Percentiles rank a stretch among this genome's conserved stretches.
Conservation (phyloP, 257 asterid species). For the Nicotiana undulata region DNA sequence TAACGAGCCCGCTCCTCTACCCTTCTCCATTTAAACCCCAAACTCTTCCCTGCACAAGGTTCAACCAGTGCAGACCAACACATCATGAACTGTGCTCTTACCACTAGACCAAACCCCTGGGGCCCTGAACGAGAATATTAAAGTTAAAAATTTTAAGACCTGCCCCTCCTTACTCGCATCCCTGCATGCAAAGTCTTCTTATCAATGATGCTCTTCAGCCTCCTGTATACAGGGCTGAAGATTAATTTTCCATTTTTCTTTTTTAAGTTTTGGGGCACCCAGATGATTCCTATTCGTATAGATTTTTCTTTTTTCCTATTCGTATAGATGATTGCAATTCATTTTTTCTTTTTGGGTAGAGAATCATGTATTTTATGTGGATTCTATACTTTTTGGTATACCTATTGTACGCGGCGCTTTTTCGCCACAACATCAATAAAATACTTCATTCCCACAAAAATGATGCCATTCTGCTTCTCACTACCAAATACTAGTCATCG, state of each 20-base stretch:
- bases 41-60: background rate
- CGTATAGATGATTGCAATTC: background rate
- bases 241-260: background rate
- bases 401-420: background rate
- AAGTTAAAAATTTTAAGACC: background rate
- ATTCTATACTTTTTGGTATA: background rate
- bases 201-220: background rate
- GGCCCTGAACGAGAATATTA: background rate
- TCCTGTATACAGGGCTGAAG: background rate
- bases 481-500: background rate
- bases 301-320: background rate
- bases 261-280: background rate
- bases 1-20: background rate
- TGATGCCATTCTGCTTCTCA: background rate
- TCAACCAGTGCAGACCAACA: background rate
- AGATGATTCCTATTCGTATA: too few relatives aligned
- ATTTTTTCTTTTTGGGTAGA: too few relatives aligned
- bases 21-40: background rate
- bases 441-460: background rate
- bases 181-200: background rate
- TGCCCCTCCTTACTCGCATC: background rate
- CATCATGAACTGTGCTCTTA: background rate
- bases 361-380: too few relatives aligned
- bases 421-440: background rate
- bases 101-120: background rate